Base-by-base conservation (phyloP, 805 yeast species). In the Candida krabiensis region DNA sequence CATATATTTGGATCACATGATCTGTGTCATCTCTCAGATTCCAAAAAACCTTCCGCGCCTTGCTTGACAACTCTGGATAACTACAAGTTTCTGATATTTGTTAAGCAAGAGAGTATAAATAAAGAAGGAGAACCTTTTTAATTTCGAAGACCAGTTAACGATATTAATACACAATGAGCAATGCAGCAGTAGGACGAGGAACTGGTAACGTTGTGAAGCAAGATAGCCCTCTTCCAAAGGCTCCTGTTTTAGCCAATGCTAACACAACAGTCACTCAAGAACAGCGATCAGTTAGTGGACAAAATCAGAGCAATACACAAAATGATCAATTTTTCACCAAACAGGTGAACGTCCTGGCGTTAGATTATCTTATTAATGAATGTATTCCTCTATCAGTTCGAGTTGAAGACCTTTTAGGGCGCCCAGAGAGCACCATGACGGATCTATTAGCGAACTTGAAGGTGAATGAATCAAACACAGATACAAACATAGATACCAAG, bases 291-390 rank as follows among this genome's bases (percentile, higher is more conserved):
- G 22, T 44, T 55, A n/a, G 16, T 26, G 13, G 13, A 8, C 13
- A 22, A 7, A 33, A 15, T 5, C 30, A 26, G 15, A 15, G 19
- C 6, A 19, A 6, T 6, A 18, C 5, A 8, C 13, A 11, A n/a
- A 24, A 15, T 23, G 24, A 39, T 26, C 54, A 47, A 17, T 44
- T 55, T 32, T 55, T 56, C 24, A 33, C 50, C 12, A 53, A 60
- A n/a, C 56, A 71, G 44, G 78, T 85, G n/a, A 81, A 74, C 50
- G 58, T 75, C 8, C 55, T 72, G 2, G 72, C 80, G 30, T 63
- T 85, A 39, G 84, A 83, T 33, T 72, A 79, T 48, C 72, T 89
- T 14, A 60, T 90, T 19, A 83, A 81, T 53, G 96, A 89, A 60
- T 66, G 86, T 25, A 80, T 88, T 1, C 95, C 96, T 3, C 59